Evolutionary conservation across 192 early-diverging fungal genomes (phyloP), one percentile per base, ranked within the genome.

Genomic region (Umbelopsis sp.): DNA sequence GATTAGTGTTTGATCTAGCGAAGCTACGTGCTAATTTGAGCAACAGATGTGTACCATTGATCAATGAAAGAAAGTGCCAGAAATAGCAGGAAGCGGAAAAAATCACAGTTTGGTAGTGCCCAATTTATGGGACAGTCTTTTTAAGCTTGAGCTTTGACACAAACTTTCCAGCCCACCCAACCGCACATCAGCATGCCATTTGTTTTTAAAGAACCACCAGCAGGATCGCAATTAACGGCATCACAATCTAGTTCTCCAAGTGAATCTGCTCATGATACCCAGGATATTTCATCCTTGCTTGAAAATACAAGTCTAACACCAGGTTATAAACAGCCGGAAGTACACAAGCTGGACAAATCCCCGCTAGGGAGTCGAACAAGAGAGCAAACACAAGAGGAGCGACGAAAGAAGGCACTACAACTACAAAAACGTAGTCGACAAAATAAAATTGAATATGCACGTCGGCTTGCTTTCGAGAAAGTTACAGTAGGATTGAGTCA

Each of bases 361-460:
- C 43, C 79, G 65, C 22, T 67, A 49, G 38, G 47, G 1, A 25
- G 24, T 24, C 17, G 70, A 51, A 43, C 51, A 25, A 52, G 36
- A 4, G 53, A 32, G 22, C 66, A 69, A 38, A 73, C 70, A 22
- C 51, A 78, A 56, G 62, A 65, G 29, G 44, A 44, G 65, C 22
- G 73, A 66, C 73, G 73, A 12, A 34, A 43, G 31, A 62, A 70
- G 45, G 73, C 73, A 4, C 56, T 75, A 11, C 56, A 70, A 32
- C 16, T 65, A 4, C 73, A 75, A 45, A 65, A 69, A 41, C 69
- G 26, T 11, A 66, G 53, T 45, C 53, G 25, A 32, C 44, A 54
- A 32, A 21, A 67, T 9, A 24, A 7, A 44, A n/a, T 45, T 11
- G 26, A 66, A 51, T 54, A 20, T 16, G 36, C 49, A 45, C 24